Evolutionary conservation across 441 rosid genomes (phyloP).

Genomic region (Breynia disticha): DNA sequence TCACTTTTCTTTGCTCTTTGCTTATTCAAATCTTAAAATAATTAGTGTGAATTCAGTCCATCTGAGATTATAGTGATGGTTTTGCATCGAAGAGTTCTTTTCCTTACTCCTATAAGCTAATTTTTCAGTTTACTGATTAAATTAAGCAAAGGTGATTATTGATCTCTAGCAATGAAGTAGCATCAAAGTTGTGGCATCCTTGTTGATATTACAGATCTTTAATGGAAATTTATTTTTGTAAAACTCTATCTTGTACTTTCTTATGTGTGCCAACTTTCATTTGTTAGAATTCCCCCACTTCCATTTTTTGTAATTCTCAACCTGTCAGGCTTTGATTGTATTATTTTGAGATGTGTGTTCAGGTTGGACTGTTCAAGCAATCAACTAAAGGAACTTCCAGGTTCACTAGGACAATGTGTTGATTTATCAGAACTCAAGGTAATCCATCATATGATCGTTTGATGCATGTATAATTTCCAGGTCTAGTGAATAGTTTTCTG

Average conservation of each 20-base stretch:
- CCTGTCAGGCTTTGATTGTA: slow-evolving; percentile 10
- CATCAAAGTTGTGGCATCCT: too few relatives aligned
- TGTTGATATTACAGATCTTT: too few relatives aligned
- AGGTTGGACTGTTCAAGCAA: slow-evolving; percentile 88
- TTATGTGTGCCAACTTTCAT: background rate
- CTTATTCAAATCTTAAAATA: too few relatives aligned
- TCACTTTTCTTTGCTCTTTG: too few relatives aligned
- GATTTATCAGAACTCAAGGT: slow-evolving; percentile 84
- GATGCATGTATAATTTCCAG: slow-evolving; percentile 1
- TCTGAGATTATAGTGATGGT: too few relatives aligned
- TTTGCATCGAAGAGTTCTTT: too few relatives aligned
- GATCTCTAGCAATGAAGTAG: too few relatives aligned
- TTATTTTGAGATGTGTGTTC: slow-evolving; percentile 20
- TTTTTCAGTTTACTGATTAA: too few relatives aligned
- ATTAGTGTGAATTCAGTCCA: too few relatives aligned
- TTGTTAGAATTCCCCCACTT: background rate
- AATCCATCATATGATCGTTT: slow-evolving; percentile 12
- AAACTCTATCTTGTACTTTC: background rate
- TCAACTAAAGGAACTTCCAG: slow-evolving; percentile 65
- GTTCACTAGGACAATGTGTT: slow-evolving; percentile 62
- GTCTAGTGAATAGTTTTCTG: slow-evolving; percentile 12
- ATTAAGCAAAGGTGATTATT: too few relatives aligned
- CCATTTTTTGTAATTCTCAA: background rate
- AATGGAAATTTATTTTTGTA: too few relatives aligned
- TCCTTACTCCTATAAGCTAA: too few relatives aligned